Evolutionary conservation across 2,329 filamentous ascomycete species (phyloP), one percentile per base, ranked within the genome.

Genomic region (Cladorrhinum sp.): DNA sequence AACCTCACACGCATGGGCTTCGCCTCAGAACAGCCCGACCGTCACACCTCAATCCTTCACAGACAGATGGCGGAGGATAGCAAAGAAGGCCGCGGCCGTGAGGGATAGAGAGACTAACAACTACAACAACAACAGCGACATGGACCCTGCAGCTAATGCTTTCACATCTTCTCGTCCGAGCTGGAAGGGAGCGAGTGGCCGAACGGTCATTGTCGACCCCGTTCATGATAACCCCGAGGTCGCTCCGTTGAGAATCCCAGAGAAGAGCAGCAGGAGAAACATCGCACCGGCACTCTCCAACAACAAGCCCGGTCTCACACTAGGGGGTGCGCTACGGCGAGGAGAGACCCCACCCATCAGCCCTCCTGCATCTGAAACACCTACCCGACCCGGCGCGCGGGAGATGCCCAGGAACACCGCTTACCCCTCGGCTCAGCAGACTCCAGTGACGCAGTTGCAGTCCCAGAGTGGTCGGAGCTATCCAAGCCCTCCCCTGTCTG

Each of bases 121-220:
- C 26, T 4, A 5, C 26, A 4, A 28, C 26, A 28, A 28, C 26
- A 28, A 28, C 26, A 50, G 55, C 36, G 63, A 67, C 36, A 70
- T 46, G 70, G 74, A 74, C 66, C 73, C 69, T 64, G 77, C 69
- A 12, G 76, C 69, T 1, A 66, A 69, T 21, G 73, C 72, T 65
- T 68, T 76, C 68, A 65, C 71, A 67, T 63, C 74, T 24, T 77
- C 70, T 56, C 78, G 80, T 21, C 85, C 86, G 4, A 80, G 86
- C 60, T 92, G 90, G 90, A 87, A 86, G 68, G 89, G 89, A 18
- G 85, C 86, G 39, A 91, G 86, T 71, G 90, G 90, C 26, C 84
- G 89, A 65, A 81, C 81, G 48, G 78, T 83, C 36, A 79, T 91
- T 59, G 82, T 90, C 33, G 80, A 82, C 50, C 86, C 88, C 2